Conservation (phyloP, 768 basidiomycete genomes). For the Rhodotorula graminis region DNA sequence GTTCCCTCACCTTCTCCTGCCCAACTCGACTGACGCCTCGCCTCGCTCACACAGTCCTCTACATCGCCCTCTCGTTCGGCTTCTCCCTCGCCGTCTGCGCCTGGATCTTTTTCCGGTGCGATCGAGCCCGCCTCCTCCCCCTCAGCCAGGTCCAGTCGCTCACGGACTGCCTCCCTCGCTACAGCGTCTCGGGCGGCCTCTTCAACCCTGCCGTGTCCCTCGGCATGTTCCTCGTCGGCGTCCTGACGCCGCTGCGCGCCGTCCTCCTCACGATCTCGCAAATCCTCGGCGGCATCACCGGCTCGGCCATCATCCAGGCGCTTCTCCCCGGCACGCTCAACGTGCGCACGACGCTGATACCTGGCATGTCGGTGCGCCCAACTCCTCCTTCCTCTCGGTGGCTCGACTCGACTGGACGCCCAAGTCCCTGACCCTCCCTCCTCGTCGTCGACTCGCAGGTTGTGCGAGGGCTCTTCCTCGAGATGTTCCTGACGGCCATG, state of each 20-base stretch:
- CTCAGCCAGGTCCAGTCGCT: no score
- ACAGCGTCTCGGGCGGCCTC: not conserved
- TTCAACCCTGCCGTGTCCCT: conserved; percentile 34
- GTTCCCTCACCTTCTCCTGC: not conserved
- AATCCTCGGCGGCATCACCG: conserved; percentile 36
- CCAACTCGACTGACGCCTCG: not conserved
- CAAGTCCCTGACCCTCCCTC: no score
- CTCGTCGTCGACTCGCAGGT: not conserved
- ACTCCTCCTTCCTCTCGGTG: no score
- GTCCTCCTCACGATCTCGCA: conserved; percentile 34
- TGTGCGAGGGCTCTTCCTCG: conserved; percentile 35
- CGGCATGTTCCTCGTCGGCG: conserved; percentile 36
- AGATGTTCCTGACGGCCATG: conserved; percentile 38
- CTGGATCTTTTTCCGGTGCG: conserved; percentile 30
- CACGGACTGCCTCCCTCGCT: not conserved
- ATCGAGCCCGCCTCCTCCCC: not conserved
- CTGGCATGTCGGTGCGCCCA: conserved; percentile 4
- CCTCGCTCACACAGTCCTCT: conserved; percentile 16
- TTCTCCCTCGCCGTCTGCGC: conserved; percentile 36
- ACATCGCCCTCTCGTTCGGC: conserved; percentile 38
- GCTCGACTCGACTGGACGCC: no score
- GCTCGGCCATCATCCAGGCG: conserved; percentile 24
- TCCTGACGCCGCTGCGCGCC: conserved; percentile 28
- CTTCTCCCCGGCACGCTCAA: conserved; percentile 26
- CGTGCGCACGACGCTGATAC: conserved; percentile 22